Base-by-base conservation (phyloP, 805 yeast species). In the Trichomonascus vanleenenianus region DNA sequence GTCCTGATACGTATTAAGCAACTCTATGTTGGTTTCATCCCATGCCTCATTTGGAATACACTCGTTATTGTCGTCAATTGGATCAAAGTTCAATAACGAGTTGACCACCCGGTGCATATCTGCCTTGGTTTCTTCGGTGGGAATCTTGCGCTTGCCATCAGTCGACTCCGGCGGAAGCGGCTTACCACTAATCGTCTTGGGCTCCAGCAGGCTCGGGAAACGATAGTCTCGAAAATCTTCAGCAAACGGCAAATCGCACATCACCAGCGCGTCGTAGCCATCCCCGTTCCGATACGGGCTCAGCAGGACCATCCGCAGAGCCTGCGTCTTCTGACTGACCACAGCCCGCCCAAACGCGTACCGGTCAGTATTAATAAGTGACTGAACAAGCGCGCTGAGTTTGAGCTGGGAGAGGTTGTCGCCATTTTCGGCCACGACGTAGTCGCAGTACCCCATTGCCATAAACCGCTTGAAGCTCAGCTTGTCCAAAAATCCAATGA, bases 171-270 rank as follows among this genome's bases (percentile, higher is more conserved):
- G 53, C 31, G 36, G 56, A 53, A 49, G 49, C 51, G 36, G 63
- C 58, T 49, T 63, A 1, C 70, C 68, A 20, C 54, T 57, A 11
- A 69, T 47, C 3, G 67, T 60, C 8, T 61, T 56, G 20, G 77
- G 51, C 33, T 59, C 57, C 4, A 71, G 66, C 53, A 83, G 75
- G 19, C 68, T 70, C 2, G 88, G 77, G 12, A 78, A 67, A 52
- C 76, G 75, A 43, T 50, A 56, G 27, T 42, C 44, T 14, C 64
- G 56, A 50, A 79, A 83, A 59, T 88, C 96, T 51, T 85, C 95
- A 37, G 74, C 73, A 60, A 75, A 85, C 1, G 96, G 93, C 10
- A 87, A 58, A 39, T 80, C 66, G 10, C 72, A 71, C 51, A 80
- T 58, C 1, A 74, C 63, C 44, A 85, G 70, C 2, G 46, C 54